Conservation (phyloP, 1,284 basidiomycete genomes). For the Sporisorium graminicola region DNA sequence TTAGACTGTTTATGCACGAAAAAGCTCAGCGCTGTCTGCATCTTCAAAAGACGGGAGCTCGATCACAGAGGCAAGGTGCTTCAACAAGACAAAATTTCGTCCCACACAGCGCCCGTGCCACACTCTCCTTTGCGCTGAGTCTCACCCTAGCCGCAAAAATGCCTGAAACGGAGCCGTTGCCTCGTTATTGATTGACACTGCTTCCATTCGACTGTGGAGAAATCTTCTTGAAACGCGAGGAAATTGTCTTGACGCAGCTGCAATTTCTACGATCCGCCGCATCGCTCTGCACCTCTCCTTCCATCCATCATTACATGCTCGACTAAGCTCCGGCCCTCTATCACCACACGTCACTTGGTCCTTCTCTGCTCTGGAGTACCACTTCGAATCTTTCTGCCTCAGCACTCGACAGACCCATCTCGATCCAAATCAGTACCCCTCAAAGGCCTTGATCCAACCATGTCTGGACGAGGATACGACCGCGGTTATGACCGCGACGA, state of each 20-base stretch:
- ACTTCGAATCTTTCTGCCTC: background rate
- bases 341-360: too few relatives aligned
- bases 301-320: background rate
- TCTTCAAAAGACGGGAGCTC: background rate
- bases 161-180: background rate
- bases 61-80: background rate
- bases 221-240: slow-evolving; percentile 16
- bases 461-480: slow-evolving; percentile 44
- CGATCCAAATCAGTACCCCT: background rate
- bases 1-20: too few relatives aligned
- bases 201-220: slow-evolving; percentile 8
- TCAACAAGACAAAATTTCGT: background rate
- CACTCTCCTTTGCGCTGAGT: background rate
- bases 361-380: background rate
- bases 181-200: background rate
- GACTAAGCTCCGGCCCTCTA: background rate
- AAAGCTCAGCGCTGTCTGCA: too few relatives aligned
- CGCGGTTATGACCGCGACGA: slow-evolving; percentile 45
- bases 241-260: background rate
- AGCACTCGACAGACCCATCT: too few relatives aligned
- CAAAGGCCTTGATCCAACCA: background rate
- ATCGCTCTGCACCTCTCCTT: background rate
- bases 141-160: background rate
- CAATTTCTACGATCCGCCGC: background rate
- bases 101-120: slow-evolving; percentile 3